Evolutionary conservation across 1,284 basidiomycete genomes (phyloP).

Genomic region (Pyrrhoderma lamaoense): DNA sequence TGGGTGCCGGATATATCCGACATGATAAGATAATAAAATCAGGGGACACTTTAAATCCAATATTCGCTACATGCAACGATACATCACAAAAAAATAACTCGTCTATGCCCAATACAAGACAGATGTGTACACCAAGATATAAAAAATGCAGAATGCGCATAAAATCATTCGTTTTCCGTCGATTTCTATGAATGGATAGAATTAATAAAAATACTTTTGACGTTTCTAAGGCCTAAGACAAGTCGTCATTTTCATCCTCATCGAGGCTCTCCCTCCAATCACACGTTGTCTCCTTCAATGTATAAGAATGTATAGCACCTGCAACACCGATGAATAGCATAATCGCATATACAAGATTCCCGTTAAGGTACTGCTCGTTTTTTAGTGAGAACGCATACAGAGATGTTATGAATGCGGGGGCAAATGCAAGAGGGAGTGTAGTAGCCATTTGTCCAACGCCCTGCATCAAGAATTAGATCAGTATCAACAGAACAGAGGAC

Average conservation of each 20-base stretch:
- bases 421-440: slow-evolving; percentile 19
- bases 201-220: too few species aligned
- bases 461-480: slow-evolving; percentile 5
- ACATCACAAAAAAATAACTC: too few species aligned
- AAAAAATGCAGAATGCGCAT: too few species aligned
- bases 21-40: too few species aligned
- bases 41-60: too few species aligned
- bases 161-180: too few species aligned
- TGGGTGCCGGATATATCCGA: too few species aligned
- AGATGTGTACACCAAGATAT: too few species aligned
- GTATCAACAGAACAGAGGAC: neutral
- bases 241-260: neutral
- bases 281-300: slow-evolving; percentile 19
- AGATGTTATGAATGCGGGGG: slow-evolving; percentile 21
- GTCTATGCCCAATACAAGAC: too few species aligned
- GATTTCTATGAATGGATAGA: too few species aligned
- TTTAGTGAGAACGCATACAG: slow-evolving; percentile 21
- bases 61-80: too few species aligned
- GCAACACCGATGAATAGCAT: slow-evolving; percentile 9
- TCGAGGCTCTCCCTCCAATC: slow-evolving; percentile 19
- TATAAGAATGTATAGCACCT: slow-evolving; percentile 18
- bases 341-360: slow-evolving; percentile 15
- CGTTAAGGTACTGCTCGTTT: slow-evolving; percentile 5
- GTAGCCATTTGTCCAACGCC: slow-evolving; percentile 19
- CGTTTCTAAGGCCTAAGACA: neutral